Conservation (phyloP, 345 rosid species). For the Eutrema yunnanense region DNA sequence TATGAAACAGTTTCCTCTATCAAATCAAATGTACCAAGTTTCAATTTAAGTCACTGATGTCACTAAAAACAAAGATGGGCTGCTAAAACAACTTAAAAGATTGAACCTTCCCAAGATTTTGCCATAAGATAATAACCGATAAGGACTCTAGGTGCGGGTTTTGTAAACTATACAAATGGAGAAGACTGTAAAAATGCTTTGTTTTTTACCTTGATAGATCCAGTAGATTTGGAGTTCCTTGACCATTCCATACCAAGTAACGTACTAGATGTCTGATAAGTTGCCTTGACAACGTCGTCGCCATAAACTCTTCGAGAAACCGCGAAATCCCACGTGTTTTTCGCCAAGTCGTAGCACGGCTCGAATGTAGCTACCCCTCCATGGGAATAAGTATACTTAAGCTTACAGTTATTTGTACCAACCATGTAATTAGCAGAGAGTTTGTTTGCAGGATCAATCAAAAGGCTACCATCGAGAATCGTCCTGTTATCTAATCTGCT, state of each 20-base stretch:
- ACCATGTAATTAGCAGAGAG: slow-evolving; percentile 65
- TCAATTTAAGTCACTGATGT: background rate
- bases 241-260: slow-evolving; percentile 75
- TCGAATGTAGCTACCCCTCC: slow-evolving; percentile 61
- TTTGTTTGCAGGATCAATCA: slow-evolving; percentile 65
- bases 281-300: slow-evolving; percentile 64
- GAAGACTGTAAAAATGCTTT: background rate
- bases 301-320: slow-evolving; percentile 52
- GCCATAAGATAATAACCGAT: no score
- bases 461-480: slow-evolving; percentile 55
- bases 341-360: slow-evolving; percentile 71
- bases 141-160: no score
- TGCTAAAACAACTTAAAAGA: background rate
- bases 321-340: slow-evolving; percentile 79
- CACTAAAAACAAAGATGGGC: background rate
- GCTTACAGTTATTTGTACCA: slow-evolving; percentile 72
- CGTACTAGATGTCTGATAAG: slow-evolving; percentile 74
- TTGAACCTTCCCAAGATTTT: no score
- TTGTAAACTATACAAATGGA: no score
- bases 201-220: slow-evolving; percentile 63
- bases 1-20: background rate
- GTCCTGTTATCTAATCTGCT: slow-evolving; percentile 59
- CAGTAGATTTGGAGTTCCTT: slow-evolving; percentile 49
- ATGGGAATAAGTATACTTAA: slow-evolving; percentile 74
- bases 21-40: background rate